A percentile compares a stretch with the other conserved stretches of the same genome.
These are phyloP conservation scores for Hagleromyces aurorensis DNA, from an alignment of 805 yeast genomes.

Conservation along the genomic window DNA sequence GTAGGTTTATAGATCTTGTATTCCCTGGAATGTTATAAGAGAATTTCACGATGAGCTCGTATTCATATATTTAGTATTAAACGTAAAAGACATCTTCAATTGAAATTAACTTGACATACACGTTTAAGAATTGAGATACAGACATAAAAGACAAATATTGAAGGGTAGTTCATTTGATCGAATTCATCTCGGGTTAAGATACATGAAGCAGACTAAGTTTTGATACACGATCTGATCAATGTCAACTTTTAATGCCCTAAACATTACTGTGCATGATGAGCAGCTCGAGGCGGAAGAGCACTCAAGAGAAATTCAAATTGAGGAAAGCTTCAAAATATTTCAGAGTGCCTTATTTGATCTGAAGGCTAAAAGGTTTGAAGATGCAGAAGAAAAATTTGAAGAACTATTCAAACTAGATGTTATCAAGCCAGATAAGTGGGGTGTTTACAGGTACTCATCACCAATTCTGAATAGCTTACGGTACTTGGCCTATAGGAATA, in stretches of 20 bases:
- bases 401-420: constrained; percentile 64
- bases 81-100: too few relatives aligned
- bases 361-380: constrained; percentile 38
- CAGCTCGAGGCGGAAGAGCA: constrained; percentile 74
- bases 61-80: too few relatives aligned
- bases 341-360: constrained; percentile 63
- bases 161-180: neutral
- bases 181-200: neutral
- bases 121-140: neutral
- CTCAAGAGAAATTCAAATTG: constrained; percentile 83
- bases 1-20: too few relatives aligned
- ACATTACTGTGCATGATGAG: constrained; percentile 64
- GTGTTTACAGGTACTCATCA: constrained; percentile 33
- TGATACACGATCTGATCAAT: too few relatives aligned
- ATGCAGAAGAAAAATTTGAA: constrained; percentile 50
- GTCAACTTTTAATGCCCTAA: constrained; percentile 76
- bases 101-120: neutral
- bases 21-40: too few relatives aligned
- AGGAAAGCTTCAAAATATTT: constrained; percentile 71
- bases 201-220: constrained; percentile 1
- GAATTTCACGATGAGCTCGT: too few relatives aligned
- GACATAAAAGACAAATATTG: neutral
- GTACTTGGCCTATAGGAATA: constrained; percentile 70
- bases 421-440: constrained; percentile 40
- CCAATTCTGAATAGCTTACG: constrained; percentile 69